Conservation (phyloP, 2,329 filamentous ascomycete species). For the Clonostachys sp. region DNA sequence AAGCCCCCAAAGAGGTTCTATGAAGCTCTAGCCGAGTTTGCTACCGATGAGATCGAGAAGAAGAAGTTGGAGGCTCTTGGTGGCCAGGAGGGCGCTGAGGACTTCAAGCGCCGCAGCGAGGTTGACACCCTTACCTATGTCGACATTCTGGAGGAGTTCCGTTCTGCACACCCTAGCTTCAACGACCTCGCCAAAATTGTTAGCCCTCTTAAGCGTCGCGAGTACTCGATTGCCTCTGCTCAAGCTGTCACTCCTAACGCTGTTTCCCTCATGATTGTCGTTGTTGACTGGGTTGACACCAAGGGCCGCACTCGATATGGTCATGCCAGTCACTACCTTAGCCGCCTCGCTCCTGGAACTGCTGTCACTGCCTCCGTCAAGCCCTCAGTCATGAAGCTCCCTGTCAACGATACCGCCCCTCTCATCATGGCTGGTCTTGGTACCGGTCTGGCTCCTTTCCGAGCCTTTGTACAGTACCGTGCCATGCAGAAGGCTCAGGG, state of each 20-base stretch:
- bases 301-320: slow-evolving; percentile 85
- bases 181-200: slow-evolving; percentile 86
- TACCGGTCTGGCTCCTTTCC: slow-evolving; percentile 97
- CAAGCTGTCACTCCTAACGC: slow-evolving; percentile 87
- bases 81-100: slow-evolving; percentile 72
- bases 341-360: slow-evolving; percentile 67
- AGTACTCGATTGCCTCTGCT: slow-evolving; percentile 98
- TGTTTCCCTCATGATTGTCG: slow-evolving; percentile 95
- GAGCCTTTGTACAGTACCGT: slow-evolving; percentile 96
- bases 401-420: slow-evolving; percentile 77
- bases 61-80: slow-evolving; percentile 73
- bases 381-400: slow-evolving; percentile 99
- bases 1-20: slow-evolving; percentile 98
- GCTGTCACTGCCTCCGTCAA: slow-evolving; percentile 91
- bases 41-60: slow-evolving; percentile 77
- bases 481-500: slow-evolving; percentile 97
- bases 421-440: slow-evolving; percentile 99
- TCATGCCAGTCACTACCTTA: slow-evolving; percentile 88
- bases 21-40: slow-evolving; percentile 83
- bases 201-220: slow-evolving; percentile 86
- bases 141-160: slow-evolving; percentile 85
- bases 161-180: slow-evolving; percentile 83
- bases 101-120: slow-evolving; percentile 90
- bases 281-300: slow-evolving; percentile 91
- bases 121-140: slow-evolving; percentile 89